These are phyloP conservation scores for Polysphondylium violaceum DNA, from an alignment of 78 protist genomes.

Conservation along the genomic window DNA sequence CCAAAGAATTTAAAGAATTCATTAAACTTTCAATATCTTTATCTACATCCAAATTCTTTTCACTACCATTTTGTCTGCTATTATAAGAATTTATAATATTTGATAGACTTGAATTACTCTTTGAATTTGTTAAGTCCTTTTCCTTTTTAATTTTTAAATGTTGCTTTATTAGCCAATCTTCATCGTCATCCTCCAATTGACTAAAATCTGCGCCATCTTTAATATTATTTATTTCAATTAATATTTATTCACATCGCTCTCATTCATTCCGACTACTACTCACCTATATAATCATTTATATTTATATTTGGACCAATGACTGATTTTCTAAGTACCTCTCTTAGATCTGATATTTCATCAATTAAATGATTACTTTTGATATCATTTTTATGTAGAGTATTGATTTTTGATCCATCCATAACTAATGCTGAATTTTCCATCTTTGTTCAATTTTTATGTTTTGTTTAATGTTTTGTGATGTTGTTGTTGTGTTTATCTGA, in stretches of 20 bases:
- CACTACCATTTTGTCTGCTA: conserved; percentile 10
- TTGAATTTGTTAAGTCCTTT: background rate
- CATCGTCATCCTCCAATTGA: background rate
- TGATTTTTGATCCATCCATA: background rate
- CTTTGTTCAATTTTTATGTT: too few species aligned
- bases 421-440: too few species aligned
- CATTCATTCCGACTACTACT: conserved; percentile 13
- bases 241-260: background rate
- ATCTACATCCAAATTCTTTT: background rate
- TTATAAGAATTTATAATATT: too few species aligned
- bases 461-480: too few species aligned
- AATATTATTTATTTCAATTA: background rate
- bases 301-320: conserved; percentile 64
- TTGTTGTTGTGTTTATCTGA: too few species aligned
- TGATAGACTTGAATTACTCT: background rate
- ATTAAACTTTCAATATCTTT: too few species aligned
- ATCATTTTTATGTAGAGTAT: conserved; percentile 44
- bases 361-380: conserved; percentile 50
- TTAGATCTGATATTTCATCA: conserved; percentile 63
- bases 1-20: too few species aligned
- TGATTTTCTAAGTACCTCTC: conserved; percentile 53
- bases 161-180: conserved; percentile 15
- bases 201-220: background rate
- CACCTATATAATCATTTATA: too few species aligned
- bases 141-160: conserved; percentile 5